Conservation (phyloP, 1,284 basidiomycete species). For the Irpex lacteus region DNA sequence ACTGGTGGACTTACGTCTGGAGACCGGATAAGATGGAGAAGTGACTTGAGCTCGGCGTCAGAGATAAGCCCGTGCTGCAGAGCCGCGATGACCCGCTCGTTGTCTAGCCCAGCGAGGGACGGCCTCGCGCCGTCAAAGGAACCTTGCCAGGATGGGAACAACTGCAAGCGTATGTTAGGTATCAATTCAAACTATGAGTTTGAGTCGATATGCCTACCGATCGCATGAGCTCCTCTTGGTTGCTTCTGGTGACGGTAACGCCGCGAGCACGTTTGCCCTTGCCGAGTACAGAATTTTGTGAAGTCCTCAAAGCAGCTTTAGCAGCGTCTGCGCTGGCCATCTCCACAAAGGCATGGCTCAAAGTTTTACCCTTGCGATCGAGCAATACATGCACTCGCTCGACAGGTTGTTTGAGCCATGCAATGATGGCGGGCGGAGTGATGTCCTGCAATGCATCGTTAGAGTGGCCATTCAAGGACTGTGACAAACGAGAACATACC, state of each 20-base stretch:
- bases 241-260: constrained; percentile 75
- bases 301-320: constrained; percentile 62
- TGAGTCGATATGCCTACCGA: constrained; percentile 44
- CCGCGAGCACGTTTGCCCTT: constrained; percentile 71
- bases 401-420: constrained; percentile 68
- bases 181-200: not conserved
- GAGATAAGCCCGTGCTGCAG: constrained; percentile 63
- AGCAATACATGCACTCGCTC: constrained; percentile 71
- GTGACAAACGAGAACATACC: constrained; percentile 44
- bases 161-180: constrained; percentile 30
- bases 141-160: constrained; percentile 79
- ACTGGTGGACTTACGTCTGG: constrained; percentile 57
- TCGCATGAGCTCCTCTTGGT: constrained; percentile 75
- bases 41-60: constrained; percentile 57
- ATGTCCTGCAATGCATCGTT: constrained; percentile 55
- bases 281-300: constrained; percentile 66
- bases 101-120: constrained; percentile 57
- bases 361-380: constrained; percentile 75
- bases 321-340: constrained; percentile 57
- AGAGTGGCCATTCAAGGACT: not conserved
- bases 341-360: constrained; percentile 79
- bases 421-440: constrained; percentile 64
- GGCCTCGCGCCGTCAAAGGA: constrained; percentile 68
- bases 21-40: constrained; percentile 66
- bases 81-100: constrained; percentile 51